A percentile compares a stretch with the other conserved stretches of the same genome.
These are phyloP conservation scores for Gaeumannomyces tritici DNA, from an alignment of 2,329 filamentous ascomycete genomes.

Conservation along the genomic window DNA sequence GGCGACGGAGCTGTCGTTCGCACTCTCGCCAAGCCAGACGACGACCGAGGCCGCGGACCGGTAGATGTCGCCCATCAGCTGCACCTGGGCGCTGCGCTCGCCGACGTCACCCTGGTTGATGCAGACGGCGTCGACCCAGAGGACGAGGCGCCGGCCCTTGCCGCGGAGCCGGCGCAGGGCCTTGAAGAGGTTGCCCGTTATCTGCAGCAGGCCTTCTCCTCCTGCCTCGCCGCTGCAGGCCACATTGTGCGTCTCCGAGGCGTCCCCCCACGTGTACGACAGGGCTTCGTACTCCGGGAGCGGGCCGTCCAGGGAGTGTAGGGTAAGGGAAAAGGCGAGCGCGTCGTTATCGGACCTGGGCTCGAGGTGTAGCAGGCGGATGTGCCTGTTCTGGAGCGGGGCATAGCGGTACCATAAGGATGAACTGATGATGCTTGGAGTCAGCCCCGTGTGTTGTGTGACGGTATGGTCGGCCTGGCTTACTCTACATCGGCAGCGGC, in stretches of 20 bases:
- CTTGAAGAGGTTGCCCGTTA: background rate
- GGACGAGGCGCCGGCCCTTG: background rate
- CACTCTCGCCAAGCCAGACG: conserved; percentile 5
- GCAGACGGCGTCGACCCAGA: conserved; percentile 12
- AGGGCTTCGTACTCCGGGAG: background rate
- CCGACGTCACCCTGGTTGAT: conserved; percentile 9
- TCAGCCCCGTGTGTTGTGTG: too few species aligned
- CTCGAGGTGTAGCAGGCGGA: too few species aligned
- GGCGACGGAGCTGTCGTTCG: too few species aligned
- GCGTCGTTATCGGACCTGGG: too few species aligned
- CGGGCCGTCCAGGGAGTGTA: too few species aligned
- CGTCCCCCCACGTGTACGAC: background rate
- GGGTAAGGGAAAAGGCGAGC: too few species aligned
- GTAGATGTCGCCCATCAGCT: conserved; percentile 10
- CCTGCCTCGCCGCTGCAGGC: background rate
- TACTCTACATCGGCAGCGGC: too few species aligned
- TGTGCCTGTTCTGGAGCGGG: too few species aligned
- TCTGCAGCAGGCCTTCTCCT: background rate
- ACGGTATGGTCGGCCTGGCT: too few species aligned
- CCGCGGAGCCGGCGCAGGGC: background rate
- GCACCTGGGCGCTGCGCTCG: conserved; percentile 8
- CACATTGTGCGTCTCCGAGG: background rate
- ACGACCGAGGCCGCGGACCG: conserved; percentile 3
- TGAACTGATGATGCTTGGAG: too few species aligned
- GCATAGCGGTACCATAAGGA: too few species aligned